Evolutionary conservation across 2,329 filamentous ascomycete species (phyloP).

Genomic region (Neoascochyta sp.): DNA sequence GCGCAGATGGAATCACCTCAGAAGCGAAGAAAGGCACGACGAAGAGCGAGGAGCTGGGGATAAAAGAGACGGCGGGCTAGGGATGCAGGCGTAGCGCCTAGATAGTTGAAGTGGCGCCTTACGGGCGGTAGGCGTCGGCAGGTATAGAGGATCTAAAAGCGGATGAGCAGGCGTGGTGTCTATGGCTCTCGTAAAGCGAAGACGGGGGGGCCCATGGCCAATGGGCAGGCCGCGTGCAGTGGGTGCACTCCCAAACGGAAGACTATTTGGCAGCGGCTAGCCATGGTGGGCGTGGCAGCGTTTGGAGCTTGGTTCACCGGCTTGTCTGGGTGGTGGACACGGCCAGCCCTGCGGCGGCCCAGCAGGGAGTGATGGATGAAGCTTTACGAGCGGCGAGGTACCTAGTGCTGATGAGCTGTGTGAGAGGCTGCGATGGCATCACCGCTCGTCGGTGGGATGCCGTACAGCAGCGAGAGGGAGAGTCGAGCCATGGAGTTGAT

Average conservation of each 20-base stretch:
- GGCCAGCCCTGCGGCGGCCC: conserved; percentile 18
- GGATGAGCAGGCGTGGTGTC: conserved; percentile 26
- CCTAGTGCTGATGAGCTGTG: too few species aligned
- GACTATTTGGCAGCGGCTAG: conserved; percentile 17
- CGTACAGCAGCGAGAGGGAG: too few species aligned
- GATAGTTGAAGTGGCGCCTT: too few species aligned
- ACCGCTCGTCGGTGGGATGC: too few species aligned
- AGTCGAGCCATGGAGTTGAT: too few species aligned
- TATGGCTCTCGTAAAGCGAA: conserved; percentile 20
- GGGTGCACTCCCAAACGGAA: conserved; percentile 22
- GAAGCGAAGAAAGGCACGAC: conserved; percentile 13
- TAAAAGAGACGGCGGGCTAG: conserved; percentile 23
- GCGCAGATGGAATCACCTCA: conserved; percentile 17
- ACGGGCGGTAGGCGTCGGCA: conserved; percentile 13
- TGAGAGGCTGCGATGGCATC: too few species aligned
- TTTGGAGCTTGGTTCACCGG: conserved; percentile 21
- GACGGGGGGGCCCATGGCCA: conserved; percentile 15
- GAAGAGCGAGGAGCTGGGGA: conserved; percentile 18
- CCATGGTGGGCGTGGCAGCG: conserved; percentile 16
- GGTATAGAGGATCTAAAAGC: conserved; percentile 32
- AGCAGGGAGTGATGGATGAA: too few species aligned
- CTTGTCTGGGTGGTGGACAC: conserved; percentile 14
- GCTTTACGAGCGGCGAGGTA: too few species aligned
- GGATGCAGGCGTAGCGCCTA: too few species aligned
- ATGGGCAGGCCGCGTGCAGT: conserved; percentile 13